Base-by-base conservation (phyloP, 2,329 filamentous ascomycete genomes). In the Monosporascus sp. region DNA sequence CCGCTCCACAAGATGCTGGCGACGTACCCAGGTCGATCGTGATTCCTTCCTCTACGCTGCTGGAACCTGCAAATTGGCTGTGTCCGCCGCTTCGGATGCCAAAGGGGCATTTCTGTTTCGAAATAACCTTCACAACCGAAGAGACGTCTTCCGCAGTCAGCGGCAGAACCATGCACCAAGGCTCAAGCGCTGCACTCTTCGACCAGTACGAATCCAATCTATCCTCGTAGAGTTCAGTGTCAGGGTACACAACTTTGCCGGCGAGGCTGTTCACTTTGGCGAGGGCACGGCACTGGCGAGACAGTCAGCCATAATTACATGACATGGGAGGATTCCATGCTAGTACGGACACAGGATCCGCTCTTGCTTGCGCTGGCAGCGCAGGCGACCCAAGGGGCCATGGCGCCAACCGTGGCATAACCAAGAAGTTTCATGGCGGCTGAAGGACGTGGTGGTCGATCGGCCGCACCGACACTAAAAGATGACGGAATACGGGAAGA, bases 101-200 rank as follows among this genome's bases (percentile, higher is more conserved):
- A 24, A 53, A 50, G 20, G 47, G 26, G 27, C 49, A 71, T 16
- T 63, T 41, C 7, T 62, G 59, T 5, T 58, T 48, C 26, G 62
- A 59, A 0, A 76, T 60, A 2, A 68, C 60, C 45, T 66, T 69
- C 20, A 75, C 61, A 2, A 67, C 64, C 7, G 58, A 56, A 5
- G 72, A 68, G 7, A 74, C 71, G 53, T 76, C 72, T 6, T 68
- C 55, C 6, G 68, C 57, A 1, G 65, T 63, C 27, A 59, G 54
- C 2, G 70, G 71, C 49, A 70, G 56, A 7, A 65, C 68, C 58
- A 72, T 67, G 44, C 72, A 73, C 63, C 67, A 69, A 6, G 70
- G 66, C 4, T 61, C 50, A 26, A 72, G 55, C 7, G 68, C 68
- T 2, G 71, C 71, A 37, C 67, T 69, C 37, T 59, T 54, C 5